Percentiles rank a stretch among this genome's conserved stretches.
Evolutionary conservation across 108 stramenopile species (phyloP).

Genomic region (Conticribra guillardii): DNA sequence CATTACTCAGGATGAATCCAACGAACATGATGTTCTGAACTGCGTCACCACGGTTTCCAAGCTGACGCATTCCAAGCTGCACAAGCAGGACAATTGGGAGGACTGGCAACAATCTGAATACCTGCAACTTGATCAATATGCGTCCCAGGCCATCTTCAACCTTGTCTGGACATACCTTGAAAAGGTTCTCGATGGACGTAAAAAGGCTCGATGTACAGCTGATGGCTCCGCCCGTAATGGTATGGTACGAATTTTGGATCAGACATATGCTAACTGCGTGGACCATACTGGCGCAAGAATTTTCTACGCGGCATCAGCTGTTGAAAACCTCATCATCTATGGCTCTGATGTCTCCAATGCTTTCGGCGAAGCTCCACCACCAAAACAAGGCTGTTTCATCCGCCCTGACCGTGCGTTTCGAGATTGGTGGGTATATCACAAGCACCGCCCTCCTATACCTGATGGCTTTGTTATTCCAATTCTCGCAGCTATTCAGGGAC

Average conservation of each 20-base stretch:
- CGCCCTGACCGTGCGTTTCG: too few species aligned
- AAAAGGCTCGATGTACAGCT: background rate
- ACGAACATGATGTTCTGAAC: too few species aligned
- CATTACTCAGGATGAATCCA: too few species aligned
- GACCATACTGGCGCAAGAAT: background rate
- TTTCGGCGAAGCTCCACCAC: too few species aligned
- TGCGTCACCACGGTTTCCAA: background rate
- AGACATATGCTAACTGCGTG: constrained; percentile 2
- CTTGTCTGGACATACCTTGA: too few species aligned
- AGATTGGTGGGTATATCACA: constrained; percentile 1
- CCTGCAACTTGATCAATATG: background rate
- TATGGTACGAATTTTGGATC: background rate
- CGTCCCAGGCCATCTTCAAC: background rate
- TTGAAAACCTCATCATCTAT: background rate
- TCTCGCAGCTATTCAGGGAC: too few species aligned
- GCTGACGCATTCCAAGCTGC: background rate
- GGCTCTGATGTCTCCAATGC: background rate
- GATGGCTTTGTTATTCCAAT: too few species aligned
- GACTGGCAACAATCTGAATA: background rate
- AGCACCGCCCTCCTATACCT: background rate
- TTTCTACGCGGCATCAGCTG: too few species aligned
- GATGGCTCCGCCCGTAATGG: too few species aligned
- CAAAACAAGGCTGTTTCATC: too few species aligned
- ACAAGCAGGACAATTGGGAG: too few species aligned
- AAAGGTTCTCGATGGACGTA: background rate